A percentile compares a stretch with the other conserved stretches of the same genome.
Evolutionary conservation across 805 yeast species (phyloP).

Genomic region (Barnettozyma californica): DNA sequence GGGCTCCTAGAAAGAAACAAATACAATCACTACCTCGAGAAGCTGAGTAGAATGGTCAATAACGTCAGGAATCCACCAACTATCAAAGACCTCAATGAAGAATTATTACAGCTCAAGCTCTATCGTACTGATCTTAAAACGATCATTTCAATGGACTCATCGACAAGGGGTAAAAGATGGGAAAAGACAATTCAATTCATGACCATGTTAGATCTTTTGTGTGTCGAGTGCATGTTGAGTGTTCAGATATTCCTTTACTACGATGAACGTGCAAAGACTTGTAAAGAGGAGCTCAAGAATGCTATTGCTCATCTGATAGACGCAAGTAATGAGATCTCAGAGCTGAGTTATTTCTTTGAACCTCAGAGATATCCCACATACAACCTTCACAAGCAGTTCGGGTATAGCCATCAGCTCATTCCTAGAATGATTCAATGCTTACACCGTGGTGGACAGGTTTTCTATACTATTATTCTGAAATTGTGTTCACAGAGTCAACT

Average conservation of each 20-base stretch:
- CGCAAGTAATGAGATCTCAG: background rate
- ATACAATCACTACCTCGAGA: background rate
- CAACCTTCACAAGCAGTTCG: constrained; percentile 1
- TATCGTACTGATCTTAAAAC: background rate
- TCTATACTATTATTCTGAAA: background rate
- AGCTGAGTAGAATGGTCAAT: background rate
- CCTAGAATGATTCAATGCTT: constrained; percentile 2
- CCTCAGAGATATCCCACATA: background rate
- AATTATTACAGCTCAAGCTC: background rate
- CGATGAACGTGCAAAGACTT: background rate
- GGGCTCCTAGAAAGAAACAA: background rate
- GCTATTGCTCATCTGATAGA: background rate
- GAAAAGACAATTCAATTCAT: background rate
- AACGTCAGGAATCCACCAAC: constrained; percentile 3
- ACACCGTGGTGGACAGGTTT: background rate
- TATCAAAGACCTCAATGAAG: background rate
- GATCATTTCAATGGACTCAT: constrained; percentile 2
- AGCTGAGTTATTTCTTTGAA: constrained; percentile 1
- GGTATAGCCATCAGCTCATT: background rate
- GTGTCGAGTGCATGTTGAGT: background rate
- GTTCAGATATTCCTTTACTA: background rate
- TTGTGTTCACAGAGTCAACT: background rate
- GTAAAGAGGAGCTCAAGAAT: background rate
- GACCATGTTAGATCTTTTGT: background rate
- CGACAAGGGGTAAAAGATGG: constrained; percentile 1